Evolutionary conservation across 2,329 filamentous ascomycete species (phyloP).

Genomic region (Colletotrichum sojae): DNA sequence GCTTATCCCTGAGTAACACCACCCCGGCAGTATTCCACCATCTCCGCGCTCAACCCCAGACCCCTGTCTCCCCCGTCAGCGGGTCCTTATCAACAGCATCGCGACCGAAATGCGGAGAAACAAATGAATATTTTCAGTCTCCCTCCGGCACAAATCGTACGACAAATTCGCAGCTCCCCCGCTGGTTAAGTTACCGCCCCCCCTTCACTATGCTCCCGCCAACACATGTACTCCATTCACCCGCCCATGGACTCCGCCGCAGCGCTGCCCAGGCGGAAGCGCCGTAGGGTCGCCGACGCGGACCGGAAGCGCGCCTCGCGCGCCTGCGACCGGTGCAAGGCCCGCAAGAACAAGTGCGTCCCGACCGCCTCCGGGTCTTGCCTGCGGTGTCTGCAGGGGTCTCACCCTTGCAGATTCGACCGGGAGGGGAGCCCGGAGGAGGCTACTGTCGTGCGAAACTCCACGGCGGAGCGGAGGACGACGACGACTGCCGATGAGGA

Average conservation of each 20-base stretch:
- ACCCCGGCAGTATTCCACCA: not conserved
- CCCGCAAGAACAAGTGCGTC: slow-evolving; percentile 53
- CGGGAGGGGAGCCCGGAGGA: not conserved
- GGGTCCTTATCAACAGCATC: not conserved
- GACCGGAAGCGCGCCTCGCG: slow-evolving; percentile 51
- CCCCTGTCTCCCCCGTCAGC: slow-evolving; percentile 3
- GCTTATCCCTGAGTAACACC: too few species aligned
- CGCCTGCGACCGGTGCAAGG: slow-evolving; percentile 54
- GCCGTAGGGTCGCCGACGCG: slow-evolving; percentile 50
- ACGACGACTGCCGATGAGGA: not conserved
- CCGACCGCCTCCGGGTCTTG: slow-evolving; percentile 46
- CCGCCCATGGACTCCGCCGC: slow-evolving; percentile 22
- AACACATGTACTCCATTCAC: slow-evolving; percentile 1
- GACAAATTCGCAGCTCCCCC: not conserved
- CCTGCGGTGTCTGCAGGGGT: slow-evolving; percentile 47
- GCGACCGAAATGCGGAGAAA: slow-evolving; percentile 14
- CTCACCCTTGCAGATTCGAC: slow-evolving; percentile 44
- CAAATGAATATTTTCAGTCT: not conserved
- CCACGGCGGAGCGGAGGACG: slow-evolving; percentile 26
- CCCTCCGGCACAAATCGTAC: not conserved
- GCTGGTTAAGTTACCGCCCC: not conserved
- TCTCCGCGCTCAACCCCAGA: not conserved
- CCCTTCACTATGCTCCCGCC: not conserved
- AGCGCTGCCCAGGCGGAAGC: slow-evolving; percentile 32
- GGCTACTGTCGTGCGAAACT: not conserved